phyloP scores from a whole-genome alignment of 257 asterid genomes.

The Buddleja alternifolia region DNA sequence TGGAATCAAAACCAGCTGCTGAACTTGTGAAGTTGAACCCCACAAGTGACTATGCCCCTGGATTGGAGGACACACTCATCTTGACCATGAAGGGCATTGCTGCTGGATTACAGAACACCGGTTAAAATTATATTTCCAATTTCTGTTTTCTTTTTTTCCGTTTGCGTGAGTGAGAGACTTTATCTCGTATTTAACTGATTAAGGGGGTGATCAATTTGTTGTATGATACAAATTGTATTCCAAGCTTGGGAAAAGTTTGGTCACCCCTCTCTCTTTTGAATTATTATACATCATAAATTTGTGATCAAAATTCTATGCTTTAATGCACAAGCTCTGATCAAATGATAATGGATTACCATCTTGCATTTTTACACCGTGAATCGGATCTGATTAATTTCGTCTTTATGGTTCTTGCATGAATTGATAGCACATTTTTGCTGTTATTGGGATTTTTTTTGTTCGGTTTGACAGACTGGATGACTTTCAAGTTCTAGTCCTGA shows the following conservation, averaged over 20 bases:
- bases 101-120: constrained; percentile 65
- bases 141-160: neutral
- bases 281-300: constrained; percentile 14
- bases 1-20: constrained; percentile 51
- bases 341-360: too few species aligned
- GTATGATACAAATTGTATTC: neutral
- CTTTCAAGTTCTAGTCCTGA: too few species aligned
- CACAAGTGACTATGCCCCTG: constrained; percentile 67
- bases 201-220: neutral
- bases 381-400: too few species aligned
- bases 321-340: too few species aligned
- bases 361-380: too few species aligned
- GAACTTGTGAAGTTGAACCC: constrained; percentile 66
- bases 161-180: neutral
- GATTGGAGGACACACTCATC: constrained; percentile 71
- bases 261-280: neutral
- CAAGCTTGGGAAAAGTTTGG: too few species aligned
- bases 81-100: constrained; percentile 79
- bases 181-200: neutral
- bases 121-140: constrained; percentile 22
- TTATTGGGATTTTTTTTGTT: too few species aligned
- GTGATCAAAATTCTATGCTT: neutral
- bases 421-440: too few species aligned
- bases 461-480: too few species aligned
- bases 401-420: too few species aligned